Percentiles rank a stretch among this genome's conserved stretches.
Evolutionary conservation across 495 filamentous ascomycete species (phyloP).

Genomic region (Aspergillus cristatus): DNA sequence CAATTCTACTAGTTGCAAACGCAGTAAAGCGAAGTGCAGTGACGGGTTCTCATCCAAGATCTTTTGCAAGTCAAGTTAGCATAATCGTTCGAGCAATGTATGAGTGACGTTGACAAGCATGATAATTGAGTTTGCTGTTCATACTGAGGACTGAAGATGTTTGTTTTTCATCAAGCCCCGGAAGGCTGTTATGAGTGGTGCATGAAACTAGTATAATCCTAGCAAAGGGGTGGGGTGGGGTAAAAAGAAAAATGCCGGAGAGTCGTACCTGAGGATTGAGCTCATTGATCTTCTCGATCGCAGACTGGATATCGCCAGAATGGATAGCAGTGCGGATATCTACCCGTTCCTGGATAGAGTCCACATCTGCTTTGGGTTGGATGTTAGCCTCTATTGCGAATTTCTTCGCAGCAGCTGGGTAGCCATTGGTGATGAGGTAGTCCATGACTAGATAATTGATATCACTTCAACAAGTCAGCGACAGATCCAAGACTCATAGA

Average conservation of each 20-base stretch:
- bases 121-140: constrained; percentile 45
- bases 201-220: constrained; percentile 99
- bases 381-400: constrained; percentile 93
- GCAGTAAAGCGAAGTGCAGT: constrained; percentile 83
- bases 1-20: constrained; percentile 86
- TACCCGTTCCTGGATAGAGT: constrained; percentile 66
- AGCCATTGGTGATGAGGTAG: constrained; percentile 93
- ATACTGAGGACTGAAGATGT: constrained; percentile 94
- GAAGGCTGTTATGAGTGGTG: constrained; percentile 92
- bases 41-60: constrained; percentile 77
- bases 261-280: constrained; percentile 76
- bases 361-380: constrained; percentile 55
- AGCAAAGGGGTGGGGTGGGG: constrained; percentile 32
- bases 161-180: constrained; percentile 87
- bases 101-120: constrained; percentile 7
- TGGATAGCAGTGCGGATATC: constrained; percentile 75
- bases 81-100: constrained; percentile 9
- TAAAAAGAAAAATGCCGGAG: constrained; percentile 4
- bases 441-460: constrained; percentile 95
- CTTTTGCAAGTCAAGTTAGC: constrained; percentile 42
- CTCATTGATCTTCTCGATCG: constrained; percentile 82
- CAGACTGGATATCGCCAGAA: constrained; percentile 70
- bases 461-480: constrained; percentile 54
- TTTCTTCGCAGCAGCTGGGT: constrained; percentile 84
- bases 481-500: background rate